Evolutionary conservation across 495 filamentous ascomycete species (phyloP), one percentile per base, ranked within the genome.

Genomic region (Penicillium fimorum): DNA sequence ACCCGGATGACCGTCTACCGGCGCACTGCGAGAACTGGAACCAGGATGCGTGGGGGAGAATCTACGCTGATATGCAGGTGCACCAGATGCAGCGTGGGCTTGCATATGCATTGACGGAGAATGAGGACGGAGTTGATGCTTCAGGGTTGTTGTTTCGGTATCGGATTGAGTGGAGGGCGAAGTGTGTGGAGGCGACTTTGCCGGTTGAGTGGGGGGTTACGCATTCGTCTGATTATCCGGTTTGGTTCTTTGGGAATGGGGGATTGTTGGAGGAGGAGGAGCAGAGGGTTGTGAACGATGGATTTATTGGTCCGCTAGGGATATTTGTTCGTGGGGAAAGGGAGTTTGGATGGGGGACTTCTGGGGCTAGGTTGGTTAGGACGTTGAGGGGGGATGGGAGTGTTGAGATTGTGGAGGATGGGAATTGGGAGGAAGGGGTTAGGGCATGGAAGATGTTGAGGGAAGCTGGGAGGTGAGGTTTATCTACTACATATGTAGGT

Each of bases 61-160:
- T 84, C 32, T 84, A 84, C 55, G 81, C 82, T 2, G 79, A 84
- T 57, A 78, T 83, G 64, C 82, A 85, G 58, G 75, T 85, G 4
- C 74, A 78, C 60, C 62, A 65, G 29, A 75, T 75, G 62, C 73
- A 78, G 64, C 70, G 76, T 5, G 76, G 76, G 0, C 58, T 78
- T 15, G 60, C 73, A 33, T 56, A 76, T 44, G 62, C 71, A 0
- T 58, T 78, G 2, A 66, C 63, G 0, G 47, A 30, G 0, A 70
- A 70, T 3, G 17, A 48, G 2, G 64, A 27, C 1, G 71, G 64
- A 0, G 64, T 72, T 4, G 64, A 66, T 56, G 65, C 63, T 4
- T 59, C 50, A 0, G 59, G 62, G 13, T 51, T 73, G 5, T 11
- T 82, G 11, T 68, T 71, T 56, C 68, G 79, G 9, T 83, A 82